Evolutionary conservation across 179 eudicot species (phyloP), one percentile per base, ranked within the genome.

Genomic region (Silene coronaria): DNA sequence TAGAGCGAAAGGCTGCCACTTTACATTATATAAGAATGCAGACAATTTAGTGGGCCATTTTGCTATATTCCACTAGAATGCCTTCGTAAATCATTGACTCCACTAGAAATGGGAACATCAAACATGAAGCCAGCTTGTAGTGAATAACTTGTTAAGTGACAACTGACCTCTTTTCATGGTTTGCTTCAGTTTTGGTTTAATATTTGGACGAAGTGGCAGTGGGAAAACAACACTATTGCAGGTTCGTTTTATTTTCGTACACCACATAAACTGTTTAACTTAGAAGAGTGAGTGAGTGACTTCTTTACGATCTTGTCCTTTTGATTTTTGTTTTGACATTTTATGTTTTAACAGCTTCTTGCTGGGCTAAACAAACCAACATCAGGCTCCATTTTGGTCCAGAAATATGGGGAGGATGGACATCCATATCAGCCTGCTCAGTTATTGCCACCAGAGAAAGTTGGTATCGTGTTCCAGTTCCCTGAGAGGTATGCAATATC

Each of bases 151-250:
- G n/a, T 42, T 45, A 59, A 66, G 14, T 45, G 45, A 14, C 61
- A 70, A 28, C 42, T 79, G 77, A 74, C 61, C 12, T 76, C 27
- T 69, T 75, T 1, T 30, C 63, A 53, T 42, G 70, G 67, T 64
- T 26, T 74, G 34, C 23, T 82, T 62, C 84, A 95, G 99, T 82
- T 87, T 89, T 80, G 97, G 97, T 73, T 87, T 92, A 86, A 94
- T 94, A 64, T 95, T 88, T 84, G 97, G 99, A 80, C 89, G 96
- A 64, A 95, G 99, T 89, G 99, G 99, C 77, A 95, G 99, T 79
- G 99, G 99, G 19, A 92, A 95, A 86, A 92, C 96, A 38, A 95
- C 99, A 77, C 84, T 95, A 48, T 84, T 95, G 90, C 99, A 95
- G 97, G 99, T 84, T 84, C 72, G 34, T 21, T 5, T 42, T 71